Evolutionary conservation across 768 basidiomycete genomes (phyloP).

Genomic region (Pleurotus citrinopileatus): DNA sequence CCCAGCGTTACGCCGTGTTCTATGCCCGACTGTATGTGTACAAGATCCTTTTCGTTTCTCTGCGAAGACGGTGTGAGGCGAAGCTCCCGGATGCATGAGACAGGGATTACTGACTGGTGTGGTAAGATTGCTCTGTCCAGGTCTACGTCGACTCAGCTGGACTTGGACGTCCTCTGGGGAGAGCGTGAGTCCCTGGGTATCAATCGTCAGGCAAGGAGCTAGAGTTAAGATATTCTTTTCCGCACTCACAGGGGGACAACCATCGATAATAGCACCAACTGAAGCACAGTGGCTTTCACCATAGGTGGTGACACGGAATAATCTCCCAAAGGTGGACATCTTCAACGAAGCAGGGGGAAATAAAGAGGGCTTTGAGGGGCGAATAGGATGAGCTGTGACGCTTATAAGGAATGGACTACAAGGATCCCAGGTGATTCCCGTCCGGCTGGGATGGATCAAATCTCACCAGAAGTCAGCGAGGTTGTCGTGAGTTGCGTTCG

Average conservation of each 20-base stretch:
- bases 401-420: background rate
- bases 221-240: slow-evolving; percentile 7
- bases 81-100: background rate
- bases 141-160: slow-evolving; percentile 87
- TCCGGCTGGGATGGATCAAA: slow-evolving; percentile 8
- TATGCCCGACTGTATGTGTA: slow-evolving; percentile 89
- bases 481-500: background rate
- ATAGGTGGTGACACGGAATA: slow-evolving; percentile 95
- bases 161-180: slow-evolving; percentile 82
- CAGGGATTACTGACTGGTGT: slow-evolving; percentile 69
- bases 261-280: slow-evolving; percentile 96
- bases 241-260: slow-evolving; percentile 83
- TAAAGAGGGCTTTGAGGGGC: background rate
- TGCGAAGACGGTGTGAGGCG: slow-evolving; percentile 24
- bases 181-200: slow-evolving; percentile 73
- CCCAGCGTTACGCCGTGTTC: slow-evolving; percentile 95
- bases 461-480: background rate
- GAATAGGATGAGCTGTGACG: background rate
- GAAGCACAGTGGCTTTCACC: slow-evolving; percentile 98
- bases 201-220: slow-evolving; percentile 6
- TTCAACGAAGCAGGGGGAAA: background rate
- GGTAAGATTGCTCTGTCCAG: slow-evolving; percentile 95
- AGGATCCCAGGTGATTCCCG: too few species aligned
- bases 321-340: slow-evolving; percentile 89
- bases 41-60: slow-evolving; percentile 95